Evolutionary conservation across 176 grass and related monocot species (phyloP), one percentile per base, ranked within the genome.

Genomic region (Guadua angustifolia): DNA sequence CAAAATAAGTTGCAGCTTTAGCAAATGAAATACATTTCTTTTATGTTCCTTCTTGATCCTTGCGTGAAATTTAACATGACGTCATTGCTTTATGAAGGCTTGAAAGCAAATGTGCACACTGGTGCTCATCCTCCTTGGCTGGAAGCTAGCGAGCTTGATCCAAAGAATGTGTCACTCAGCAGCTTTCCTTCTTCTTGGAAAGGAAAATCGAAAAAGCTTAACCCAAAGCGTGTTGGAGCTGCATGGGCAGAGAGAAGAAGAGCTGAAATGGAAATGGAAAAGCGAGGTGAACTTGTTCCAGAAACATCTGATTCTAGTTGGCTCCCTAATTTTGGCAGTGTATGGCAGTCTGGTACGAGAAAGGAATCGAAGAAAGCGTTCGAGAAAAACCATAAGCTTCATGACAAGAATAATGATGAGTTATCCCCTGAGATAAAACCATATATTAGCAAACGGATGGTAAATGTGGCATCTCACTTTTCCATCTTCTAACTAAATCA

Each of bases 251-350:
- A 95, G 61, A 95, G 85, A 91, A 91, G 91, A 83, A 88, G 89
- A 89, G 83, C 88, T 73, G 93, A 99, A 83, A 86, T 99, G 71
- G 88, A 95, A 69, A 86, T 84, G 88, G 91, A 99, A 82, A 99
- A 94, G 73, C 82, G 70, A 47, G 94, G 86, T 19, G 80, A 92
- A 83, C 71, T 85, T 76, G 58, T 88, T 77, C 70, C 88, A 78
- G 84, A 84, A 72, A 71, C 17, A 35, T 80, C 73, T 82, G 86
- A 87, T 66, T 78, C 91, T 82, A 89, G 79, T 75, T 95, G 96
- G 96, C 96, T 99, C 64, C 96, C 96, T 7, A 99, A 99, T 78
- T 99, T 99, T 87, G 93, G 93, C 35, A 62, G 96, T 83, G 93
- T 95, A 38, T 99, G 93, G 91, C 91, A 94, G 82, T 82, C 87